Base-by-base conservation (phyloP, 2,329 filamentous ascomycete species). In the Ceratocystis destructans region DNA sequence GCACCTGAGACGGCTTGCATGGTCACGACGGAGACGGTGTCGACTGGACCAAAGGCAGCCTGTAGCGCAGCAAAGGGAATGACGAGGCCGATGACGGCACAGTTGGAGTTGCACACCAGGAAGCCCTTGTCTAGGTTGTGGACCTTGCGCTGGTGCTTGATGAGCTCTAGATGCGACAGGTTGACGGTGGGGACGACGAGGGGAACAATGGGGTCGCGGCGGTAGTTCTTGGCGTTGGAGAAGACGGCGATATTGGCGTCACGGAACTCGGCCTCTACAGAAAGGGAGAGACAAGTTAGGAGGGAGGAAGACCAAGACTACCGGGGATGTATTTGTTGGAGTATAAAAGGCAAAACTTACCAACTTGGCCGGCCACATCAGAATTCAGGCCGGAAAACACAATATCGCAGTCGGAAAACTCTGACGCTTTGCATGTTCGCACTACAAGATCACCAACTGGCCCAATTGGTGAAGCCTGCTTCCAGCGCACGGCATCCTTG, bases 141-240 rank as follows among this genome's bases (percentile, higher is more conserved):
- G 55, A 88, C 81, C 73, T 84, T 81, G 69, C 89, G 83, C 79
- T 97, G 93, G 76, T 95, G 87, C n/a, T 88, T 87, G 74, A 97
- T 93, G 69, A 96, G 82, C 73, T 88, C 84, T 72, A 96, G 83
- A 77, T 97, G 93, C 55, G 84, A 77, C 12, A 96, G 85, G 79
- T 97, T 97, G 75, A 97, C 92, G 22, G 91, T 96, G 1, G 94
- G 94, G 7, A 97, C 92, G 70, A 97, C 89, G 73, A 97, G 86
- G 10, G 94, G 94, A 1, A 96, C 91, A 62, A 93, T 80, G 22
- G 91, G 90, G 75, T 96, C 87, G 74, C 87, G 87, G 72, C 94
- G 88, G 82, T 96, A 90, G 83, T 96, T 97, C 78, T 96, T 96
- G 64, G 94, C 92, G 76, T 97, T 99, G 72, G 91, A 96, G 80